Base-by-base conservation (phyloP, 108 stramenopile species). In the Nitzschia sp. region DNA sequence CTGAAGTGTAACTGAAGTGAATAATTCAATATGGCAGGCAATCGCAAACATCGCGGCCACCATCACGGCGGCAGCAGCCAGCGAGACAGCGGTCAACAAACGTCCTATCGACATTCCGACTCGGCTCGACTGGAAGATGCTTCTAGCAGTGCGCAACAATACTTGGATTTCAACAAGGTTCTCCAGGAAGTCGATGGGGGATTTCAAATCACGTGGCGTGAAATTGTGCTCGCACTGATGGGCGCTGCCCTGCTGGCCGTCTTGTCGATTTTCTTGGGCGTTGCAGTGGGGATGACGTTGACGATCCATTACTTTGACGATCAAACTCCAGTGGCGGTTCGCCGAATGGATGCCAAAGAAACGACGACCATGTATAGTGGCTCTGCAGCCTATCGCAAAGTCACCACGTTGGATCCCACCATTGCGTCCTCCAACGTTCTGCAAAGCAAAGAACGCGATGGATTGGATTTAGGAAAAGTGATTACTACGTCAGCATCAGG, bases 261-360 rank as follows among this genome's bases (percentile, higher is more conserved):
- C 3, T 26, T 79, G n/a, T 66, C 65, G 17, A 30, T 73, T 26
- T 45, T 80, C 23, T n/a, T 74, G n/a, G 73, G 73, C 17, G 18
- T 80, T 26, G 56, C 67, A 24, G 72, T 69, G 34, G 69, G 79
- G 3, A 74, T 80, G 72, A 74, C 69, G 9, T 65, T 80, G 49
- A 74, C 79, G 19, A 66, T 80, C 19, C 79, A 80, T 26, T 74
- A 80, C 56, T 70, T 48, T 60, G 73, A 74, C 19, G 53, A 61
- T 56, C 69, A 68, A 58, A 70, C 42, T 46, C 62, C 78, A 55
- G 48, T 36, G 26, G 46, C 51, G 13, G 26, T 32, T 38, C 47
- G 61, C 46, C 32, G 61, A 29, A 45, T 59, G 30, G 34, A 49
- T 53, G 15, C 64, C 30, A 18, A 18, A 19, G 64, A 65, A 4